Conservation (phyloP, 768 basidiomycete species). For the Mycena amicta region DNA sequence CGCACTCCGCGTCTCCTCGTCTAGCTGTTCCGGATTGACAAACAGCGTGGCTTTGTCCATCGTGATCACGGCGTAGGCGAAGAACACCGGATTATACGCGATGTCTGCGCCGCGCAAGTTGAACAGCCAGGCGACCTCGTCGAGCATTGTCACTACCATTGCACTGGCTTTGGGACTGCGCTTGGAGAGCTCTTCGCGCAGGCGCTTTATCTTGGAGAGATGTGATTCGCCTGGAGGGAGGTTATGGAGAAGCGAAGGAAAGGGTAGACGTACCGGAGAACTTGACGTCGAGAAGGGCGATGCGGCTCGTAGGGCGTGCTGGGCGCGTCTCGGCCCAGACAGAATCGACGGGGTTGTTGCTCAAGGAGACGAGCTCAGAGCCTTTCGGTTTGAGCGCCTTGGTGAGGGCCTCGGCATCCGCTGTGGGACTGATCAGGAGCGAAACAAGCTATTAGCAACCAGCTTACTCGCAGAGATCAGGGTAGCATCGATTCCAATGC, state of each 20-base stretch:
- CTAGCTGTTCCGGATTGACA: slow-evolving; percentile 58
- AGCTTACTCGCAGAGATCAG: slow-evolving; percentile 66
- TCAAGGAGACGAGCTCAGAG: slow-evolving; percentile 69
- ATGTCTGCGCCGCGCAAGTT: slow-evolving; percentile 93
- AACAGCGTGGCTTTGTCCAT: slow-evolving; percentile 64
- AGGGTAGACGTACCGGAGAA: too few species aligned
- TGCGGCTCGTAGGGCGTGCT: slow-evolving; percentile 60
- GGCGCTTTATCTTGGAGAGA: slow-evolving; percentile 63
- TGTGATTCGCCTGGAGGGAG: too few species aligned
- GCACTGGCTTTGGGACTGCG: slow-evolving; percentile 70
- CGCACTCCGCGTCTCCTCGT: slow-evolving; percentile 42
- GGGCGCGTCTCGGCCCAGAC: slow-evolving; percentile 77
- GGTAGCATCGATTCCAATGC: slow-evolving; percentile 83
- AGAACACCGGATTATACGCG: slow-evolving; percentile 89
- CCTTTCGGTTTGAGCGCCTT: slow-evolving; percentile 54
- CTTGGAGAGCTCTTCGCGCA: slow-evolving; percentile 67
- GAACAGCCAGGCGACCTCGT: slow-evolving; percentile 94
- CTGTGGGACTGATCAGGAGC: slow-evolving; percentile 35
- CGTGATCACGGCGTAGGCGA: slow-evolving; percentile 85
- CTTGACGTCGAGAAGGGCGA: slow-evolving; percentile 72
- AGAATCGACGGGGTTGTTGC: slow-evolving; percentile 74
- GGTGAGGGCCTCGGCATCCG: slow-evolving; percentile 64
- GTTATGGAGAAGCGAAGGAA: too few species aligned
- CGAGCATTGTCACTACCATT: slow-evolving; percentile 82
- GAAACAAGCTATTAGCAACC: not conserved